These are phyloP conservation scores for Chlamydomonas sp. DNA, from an alignment of 139 green algal species.

Conservation along the genomic window DNA sequence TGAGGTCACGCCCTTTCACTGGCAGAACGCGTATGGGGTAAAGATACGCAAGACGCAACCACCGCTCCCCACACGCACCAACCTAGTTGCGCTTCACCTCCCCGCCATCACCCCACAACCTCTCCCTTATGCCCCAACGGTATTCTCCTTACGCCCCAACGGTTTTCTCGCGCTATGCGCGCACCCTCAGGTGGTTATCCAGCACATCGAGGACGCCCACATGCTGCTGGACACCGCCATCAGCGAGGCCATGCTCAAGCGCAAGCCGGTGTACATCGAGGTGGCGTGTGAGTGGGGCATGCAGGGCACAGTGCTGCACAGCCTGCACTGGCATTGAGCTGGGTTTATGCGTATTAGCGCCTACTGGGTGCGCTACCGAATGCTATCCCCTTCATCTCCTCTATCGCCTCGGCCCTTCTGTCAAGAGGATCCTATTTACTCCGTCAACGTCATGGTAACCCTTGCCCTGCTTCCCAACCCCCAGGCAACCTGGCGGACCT, in stretches of 20 bases:
- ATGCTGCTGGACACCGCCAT: constrained; percentile 79
- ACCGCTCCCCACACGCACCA: too few species aligned
- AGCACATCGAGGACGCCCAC: constrained; percentile 71
- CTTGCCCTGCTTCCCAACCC: not conserved
- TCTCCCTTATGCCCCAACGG: not conserved
- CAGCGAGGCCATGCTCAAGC: constrained; percentile 53
- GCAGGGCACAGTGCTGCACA: not conserved
- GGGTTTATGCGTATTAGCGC: not conserved
- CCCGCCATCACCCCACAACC: not conserved
- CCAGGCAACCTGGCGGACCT: constrained; percentile 70
- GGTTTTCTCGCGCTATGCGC: not conserved
- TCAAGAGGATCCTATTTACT: not conserved
- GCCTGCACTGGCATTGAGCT: not conserved
- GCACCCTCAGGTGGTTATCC: constrained; percentile 47
- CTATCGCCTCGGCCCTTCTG: too few species aligned
- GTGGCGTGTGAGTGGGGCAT: constrained; percentile 52
- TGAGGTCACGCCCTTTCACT: too few species aligned
- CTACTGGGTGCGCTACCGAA: not conserved
- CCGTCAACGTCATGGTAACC: not conserved
- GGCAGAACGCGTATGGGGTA: too few species aligned
- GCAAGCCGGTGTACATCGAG: constrained; percentile 83
- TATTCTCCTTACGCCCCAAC: not conserved
- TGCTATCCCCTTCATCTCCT: too few species aligned
- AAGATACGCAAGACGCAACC: too few species aligned
- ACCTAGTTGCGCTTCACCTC: not conserved